These are phyloP conservation scores for Cryphonectria naterciae DNA, from an alignment of 2,329 filamentous ascomycete species.

Conservation along the genomic window DNA sequence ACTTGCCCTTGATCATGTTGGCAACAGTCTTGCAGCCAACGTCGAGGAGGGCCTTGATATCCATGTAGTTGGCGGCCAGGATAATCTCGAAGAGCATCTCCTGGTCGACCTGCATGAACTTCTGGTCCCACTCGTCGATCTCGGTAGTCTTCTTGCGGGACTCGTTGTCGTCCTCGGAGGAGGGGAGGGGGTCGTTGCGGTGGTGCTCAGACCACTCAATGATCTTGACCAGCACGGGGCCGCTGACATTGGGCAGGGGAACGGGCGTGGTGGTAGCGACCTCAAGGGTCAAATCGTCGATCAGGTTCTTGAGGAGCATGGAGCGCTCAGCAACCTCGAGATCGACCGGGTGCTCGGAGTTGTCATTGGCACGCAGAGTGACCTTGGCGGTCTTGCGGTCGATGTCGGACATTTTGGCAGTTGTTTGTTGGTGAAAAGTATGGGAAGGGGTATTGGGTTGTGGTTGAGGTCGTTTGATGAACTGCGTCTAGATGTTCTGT, in stretches of 20 bases:
- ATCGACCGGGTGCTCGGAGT: constrained; percentile 58
- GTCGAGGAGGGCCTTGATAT: constrained; percentile 97
- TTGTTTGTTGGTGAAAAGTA: constrained; percentile 10
- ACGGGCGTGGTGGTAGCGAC: constrained; percentile 67
- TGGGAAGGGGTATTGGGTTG: constrained; percentile 10
- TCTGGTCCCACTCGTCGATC: constrained; percentile 99
- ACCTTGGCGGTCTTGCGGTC: constrained; percentile 40
- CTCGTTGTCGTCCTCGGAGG: constrained; percentile 87
- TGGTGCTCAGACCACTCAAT: constrained; percentile 98
- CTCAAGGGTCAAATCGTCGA: constrained; percentile 84
- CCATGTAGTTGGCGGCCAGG: constrained; percentile 95
- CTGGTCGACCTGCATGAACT: constrained; percentile 99
- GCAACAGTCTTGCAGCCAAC: constrained; percentile 99
- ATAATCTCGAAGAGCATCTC: constrained; percentile 99
- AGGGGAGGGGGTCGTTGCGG: constrained; percentile 81
- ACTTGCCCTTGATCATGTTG: constrained; percentile 99
- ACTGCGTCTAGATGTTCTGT: constrained; percentile 20
- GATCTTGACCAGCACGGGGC: constrained; percentile 91
- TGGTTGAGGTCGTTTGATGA: constrained; percentile 9
- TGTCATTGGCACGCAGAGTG: constrained; percentile 57
- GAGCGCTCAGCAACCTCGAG: constrained; percentile 87
- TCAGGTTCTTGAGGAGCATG: constrained; percentile 96
- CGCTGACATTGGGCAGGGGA: constrained; percentile 89
- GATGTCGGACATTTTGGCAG: constrained; percentile 37
- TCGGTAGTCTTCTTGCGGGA: constrained; percentile 98